Conservation (phyloP, 345 rosid species). For the Moringa oleifera region DNA sequence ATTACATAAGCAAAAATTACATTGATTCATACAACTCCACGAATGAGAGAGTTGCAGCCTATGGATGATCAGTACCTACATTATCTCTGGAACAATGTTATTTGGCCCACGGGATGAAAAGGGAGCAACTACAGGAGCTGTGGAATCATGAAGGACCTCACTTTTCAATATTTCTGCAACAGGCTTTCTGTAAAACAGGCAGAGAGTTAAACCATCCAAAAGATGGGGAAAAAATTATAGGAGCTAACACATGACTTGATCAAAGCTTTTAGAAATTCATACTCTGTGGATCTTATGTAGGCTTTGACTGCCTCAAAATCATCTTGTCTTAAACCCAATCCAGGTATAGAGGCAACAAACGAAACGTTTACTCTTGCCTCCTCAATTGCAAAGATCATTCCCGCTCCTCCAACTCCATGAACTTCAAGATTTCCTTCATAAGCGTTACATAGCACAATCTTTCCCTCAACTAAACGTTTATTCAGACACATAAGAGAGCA, state of each 20-base stretch:
- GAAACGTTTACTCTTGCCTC: constrained; percentile 11
- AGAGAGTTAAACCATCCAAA: too few species aligned
- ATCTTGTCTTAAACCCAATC: neutral
- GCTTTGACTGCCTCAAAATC: constrained; percentile 15
- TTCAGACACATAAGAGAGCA: too few species aligned
- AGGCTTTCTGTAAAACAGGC: constrained; percentile 13
- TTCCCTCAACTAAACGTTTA: constrained; percentile 27
- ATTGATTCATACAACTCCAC: neutral
- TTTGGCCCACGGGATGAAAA: constrained; percentile 39
- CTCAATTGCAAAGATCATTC: neutral
- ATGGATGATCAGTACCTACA: constrained; percentile 15
- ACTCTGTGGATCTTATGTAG: constrained; percentile 31
- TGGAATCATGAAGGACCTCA: constrained; percentile 19
- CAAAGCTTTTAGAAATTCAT: constrained; percentile 3
- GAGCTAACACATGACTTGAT: neutral
- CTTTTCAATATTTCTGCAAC: constrained; percentile 25
- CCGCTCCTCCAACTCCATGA: constrained; percentile 22
- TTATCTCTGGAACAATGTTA: constrained; percentile 15
- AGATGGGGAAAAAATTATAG: neutral
- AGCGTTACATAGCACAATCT: constrained; percentile 27
- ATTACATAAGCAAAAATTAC: neutral
- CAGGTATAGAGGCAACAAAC: constrained; percentile 23
- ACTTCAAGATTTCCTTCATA: neutral
- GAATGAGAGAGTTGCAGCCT: neutral
- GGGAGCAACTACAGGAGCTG: constrained; percentile 24